Base-by-base conservation (phyloP, 257 asterid species). In the Leonotis leonurus region DNA sequence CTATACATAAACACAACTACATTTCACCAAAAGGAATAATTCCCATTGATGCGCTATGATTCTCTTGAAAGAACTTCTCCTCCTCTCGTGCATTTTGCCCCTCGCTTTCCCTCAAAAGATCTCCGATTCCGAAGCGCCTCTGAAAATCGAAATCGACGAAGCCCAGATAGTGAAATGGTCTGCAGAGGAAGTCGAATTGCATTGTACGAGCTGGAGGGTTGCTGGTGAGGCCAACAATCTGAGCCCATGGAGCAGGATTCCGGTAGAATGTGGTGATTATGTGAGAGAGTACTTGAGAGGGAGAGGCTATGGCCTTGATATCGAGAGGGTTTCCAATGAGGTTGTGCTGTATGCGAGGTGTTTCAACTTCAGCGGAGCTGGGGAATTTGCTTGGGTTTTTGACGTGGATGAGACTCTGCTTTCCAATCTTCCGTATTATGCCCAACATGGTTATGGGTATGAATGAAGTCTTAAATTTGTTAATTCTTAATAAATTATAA, bases 361-460 rank as follows among this genome's bases (percentile, higher is more conserved):
- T 22, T 27, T 78, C 29, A 63, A 77, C 70, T 76, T 86, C 68
- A 75, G 77, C 37, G 72, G 36, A 13, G 90, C 81, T 56, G 86
- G 84, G 5, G 83, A 75, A 32, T 74, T 77, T 66, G 80, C 75
- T 21, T 92, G 97, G 98, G 43, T 89, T 65, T 89, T 92, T 58
- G 95, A 92, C 65, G 72, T 88, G 8, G 97, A 92, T 75, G 98
- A 89, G 67, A 92, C 98, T 51, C 73, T 92, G 65, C 83, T 92
- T 29, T 88, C 95, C 0, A 89, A 89, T 73, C 81, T 92, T 62
- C 98, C 95, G 18, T 92, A 92, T 75, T 89, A 92, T 66, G 65
- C 73, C 26, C 70, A 80, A 1, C 95, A 86, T 73, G 86, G 86
- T 45, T 83, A 74, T 64, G 98, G 98, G 93, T 91, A 78, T 9